These are phyloP conservation scores for Neospora caninum DNA, from an alignment of 169 alveolate genomes.

Conservation along the genomic window DNA sequence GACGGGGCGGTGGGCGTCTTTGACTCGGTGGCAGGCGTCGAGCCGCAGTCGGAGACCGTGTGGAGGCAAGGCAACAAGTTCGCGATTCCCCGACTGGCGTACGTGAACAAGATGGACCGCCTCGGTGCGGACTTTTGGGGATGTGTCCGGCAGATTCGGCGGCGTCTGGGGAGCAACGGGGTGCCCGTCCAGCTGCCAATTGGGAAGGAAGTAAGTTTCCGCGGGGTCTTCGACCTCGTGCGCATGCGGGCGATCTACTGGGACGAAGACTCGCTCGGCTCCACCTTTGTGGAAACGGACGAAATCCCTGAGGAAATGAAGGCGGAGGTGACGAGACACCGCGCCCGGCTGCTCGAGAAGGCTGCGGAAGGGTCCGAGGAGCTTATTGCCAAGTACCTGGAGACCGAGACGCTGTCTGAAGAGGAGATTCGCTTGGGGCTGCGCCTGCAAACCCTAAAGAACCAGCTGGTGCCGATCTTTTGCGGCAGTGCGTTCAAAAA, in stretches of 20 bases:
- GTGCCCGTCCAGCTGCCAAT: slow-evolving; percentile 91
- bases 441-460: slow-evolving; percentile 79
- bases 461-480: slow-evolving; percentile 81
- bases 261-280: slow-evolving; percentile 67
- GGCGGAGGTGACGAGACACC: slow-evolving; percentile 18
- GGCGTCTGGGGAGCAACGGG: slow-evolving; percentile 86
- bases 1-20: slow-evolving; percentile 97
- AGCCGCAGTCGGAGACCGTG: slow-evolving; percentile 95
- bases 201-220: slow-evolving; percentile 84
- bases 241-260: slow-evolving; percentile 65
- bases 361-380: slow-evolving; percentile 89
- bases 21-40: slow-evolving; percentile 96
- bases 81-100: slow-evolving; percentile 90
- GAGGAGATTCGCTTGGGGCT: slow-evolving; percentile 80
- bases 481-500: slow-evolving; percentile 94
- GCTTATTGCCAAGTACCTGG: slow-evolving; percentile 85
- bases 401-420: slow-evolving; percentile 66
- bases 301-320: slow-evolving; percentile 69
- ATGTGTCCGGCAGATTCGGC: slow-evolving; percentile 85
- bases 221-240: slow-evolving; percentile 89
- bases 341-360: slow-evolving; percentile 62
- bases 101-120: slow-evolving; percentile 95
- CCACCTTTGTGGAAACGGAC: slow-evolving; percentile 54
- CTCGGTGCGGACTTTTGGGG: slow-evolving; percentile 89
- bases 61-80: slow-evolving; percentile 92